phyloP scores from a whole-genome alignment of 179 eudicot species.

The Gypsophila paniculata region DNA sequence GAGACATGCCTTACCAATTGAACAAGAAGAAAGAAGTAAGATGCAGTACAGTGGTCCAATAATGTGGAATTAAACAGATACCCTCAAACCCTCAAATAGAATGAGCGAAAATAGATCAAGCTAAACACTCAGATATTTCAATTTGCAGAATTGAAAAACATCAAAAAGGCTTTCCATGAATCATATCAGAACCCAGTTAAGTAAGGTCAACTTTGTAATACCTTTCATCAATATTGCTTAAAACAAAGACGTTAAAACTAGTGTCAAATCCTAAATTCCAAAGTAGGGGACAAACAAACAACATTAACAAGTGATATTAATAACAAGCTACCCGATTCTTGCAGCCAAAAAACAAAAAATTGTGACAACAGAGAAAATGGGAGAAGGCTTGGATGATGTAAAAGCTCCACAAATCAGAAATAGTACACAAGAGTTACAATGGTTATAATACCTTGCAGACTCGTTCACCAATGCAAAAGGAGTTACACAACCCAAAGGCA shows the following conservation, averaged over 20 bases:
- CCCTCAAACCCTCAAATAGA: neutral
- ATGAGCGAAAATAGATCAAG: neutral
- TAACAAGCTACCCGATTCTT: neutral
- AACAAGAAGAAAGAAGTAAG: constrained; percentile 14
- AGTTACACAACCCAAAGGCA: constrained; percentile 92
- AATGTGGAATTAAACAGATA: neutral
- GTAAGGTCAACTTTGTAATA: neutral
- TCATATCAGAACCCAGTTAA: neutral
- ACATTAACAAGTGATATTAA: neutral
- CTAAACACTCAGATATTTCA: neutral
- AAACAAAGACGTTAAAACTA: neutral
- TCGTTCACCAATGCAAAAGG: constrained; percentile 85
- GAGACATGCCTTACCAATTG: constrained; percentile 60
- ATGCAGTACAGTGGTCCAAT: neutral
- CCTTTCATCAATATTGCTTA: neutral
- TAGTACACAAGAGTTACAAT: neutral
- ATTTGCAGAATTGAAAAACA: neutral
- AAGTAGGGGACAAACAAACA: neutral
- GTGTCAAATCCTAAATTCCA: neutral
- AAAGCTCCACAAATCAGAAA: too few relatives aligned
- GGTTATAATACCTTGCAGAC: constrained; percentile 61
- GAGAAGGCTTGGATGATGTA: neutral
- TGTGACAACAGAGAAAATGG: neutral
- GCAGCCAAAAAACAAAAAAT: neutral
- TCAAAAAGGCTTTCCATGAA: neutral